Evolutionary conservation across 2,329 filamentous ascomycete genomes (phyloP).

Genomic region (Macroventuria anomochaeta): DNA sequence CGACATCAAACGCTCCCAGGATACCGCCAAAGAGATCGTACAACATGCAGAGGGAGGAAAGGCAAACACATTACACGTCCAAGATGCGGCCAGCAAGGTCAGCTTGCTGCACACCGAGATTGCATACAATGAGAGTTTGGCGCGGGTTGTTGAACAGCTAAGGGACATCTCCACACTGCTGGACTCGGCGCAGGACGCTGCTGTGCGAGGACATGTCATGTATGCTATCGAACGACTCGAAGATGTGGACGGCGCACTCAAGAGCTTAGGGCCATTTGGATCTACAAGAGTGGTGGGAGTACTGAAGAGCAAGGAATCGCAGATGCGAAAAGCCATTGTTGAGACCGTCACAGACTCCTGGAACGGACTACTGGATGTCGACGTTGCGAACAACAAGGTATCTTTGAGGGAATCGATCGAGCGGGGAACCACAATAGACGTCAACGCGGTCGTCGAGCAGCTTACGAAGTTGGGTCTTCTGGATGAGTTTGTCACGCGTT

Average conservation of each 20-base stretch:
- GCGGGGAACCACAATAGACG: conserved; percentile 34
- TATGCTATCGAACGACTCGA: conserved; percentile 58
- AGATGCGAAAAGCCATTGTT: conserved; percentile 70
- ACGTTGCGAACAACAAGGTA: conserved; percentile 63
- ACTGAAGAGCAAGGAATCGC: conserved; percentile 68
- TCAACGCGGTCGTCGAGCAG: conserved; percentile 46
- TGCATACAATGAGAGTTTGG: conserved; percentile 63
- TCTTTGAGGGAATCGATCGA: conserved; percentile 61
- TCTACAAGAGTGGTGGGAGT: conserved; percentile 69
- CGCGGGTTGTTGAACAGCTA: conserved; percentile 58
- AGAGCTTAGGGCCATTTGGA: conserved; percentile 65
- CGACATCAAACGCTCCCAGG: conserved; percentile 81
- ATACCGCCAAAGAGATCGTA: conserved; percentile 81
- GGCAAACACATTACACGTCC: conserved; percentile 67
- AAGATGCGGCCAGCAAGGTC: conserved; percentile 64
- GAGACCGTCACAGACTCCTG: conserved; percentile 74
- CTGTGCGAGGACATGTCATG: conserved; percentile 54
- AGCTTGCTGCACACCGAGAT: conserved; percentile 65
- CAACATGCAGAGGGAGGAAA: conserved; percentile 75
- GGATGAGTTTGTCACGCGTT: conserved; percentile 61
- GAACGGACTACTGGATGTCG: conserved; percentile 69
- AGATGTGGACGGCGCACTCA: conserved; percentile 61
- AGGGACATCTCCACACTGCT: conserved; percentile 58
- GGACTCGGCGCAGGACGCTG: conserved; percentile 54
- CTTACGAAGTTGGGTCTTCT: conserved; percentile 46